These are phyloP conservation scores for Rickenella mellea DNA, from an alignment of 768 basidiomycete species.

Conservation along the genomic window DNA sequence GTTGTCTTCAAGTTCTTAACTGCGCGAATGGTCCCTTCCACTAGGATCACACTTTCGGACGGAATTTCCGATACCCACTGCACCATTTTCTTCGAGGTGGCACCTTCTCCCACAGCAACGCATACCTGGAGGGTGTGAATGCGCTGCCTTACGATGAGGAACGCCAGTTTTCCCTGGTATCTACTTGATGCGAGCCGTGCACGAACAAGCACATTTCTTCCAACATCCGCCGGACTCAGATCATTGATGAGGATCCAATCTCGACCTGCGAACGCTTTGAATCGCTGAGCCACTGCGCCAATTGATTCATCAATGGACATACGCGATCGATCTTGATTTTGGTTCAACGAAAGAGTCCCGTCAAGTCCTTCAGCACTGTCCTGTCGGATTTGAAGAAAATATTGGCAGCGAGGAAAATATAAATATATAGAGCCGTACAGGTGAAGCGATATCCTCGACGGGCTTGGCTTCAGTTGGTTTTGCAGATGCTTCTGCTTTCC, in stretches of 20 bases:
- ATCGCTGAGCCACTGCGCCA: too few species aligned
- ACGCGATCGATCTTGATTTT: slow-evolving; percentile 76
- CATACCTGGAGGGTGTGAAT: slow-evolving; percentile 12
- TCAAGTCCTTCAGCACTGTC: slow-evolving; percentile 76
- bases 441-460: background rate
- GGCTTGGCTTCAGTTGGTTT: slow-evolving; percentile 20
- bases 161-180: slow-evolving; percentile 16
- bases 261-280: slow-evolving; percentile 49
- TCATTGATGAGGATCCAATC: slow-evolving; percentile 53
- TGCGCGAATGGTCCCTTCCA: slow-evolving; percentile 22
- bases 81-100: slow-evolving; percentile 38
- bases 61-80: slow-evolving; percentile 30
- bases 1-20: slow-evolving; percentile 28
- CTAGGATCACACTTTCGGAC: slow-evolving; percentile 34
- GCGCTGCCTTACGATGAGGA: slow-evolving; percentile 12
- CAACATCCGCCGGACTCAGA: slow-evolving; percentile 66
- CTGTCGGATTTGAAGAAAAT: slow-evolving; percentile 24
- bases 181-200: slow-evolving; percentile 86
- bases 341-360: slow-evolving; percentile 81
- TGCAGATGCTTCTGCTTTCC: slow-evolving; percentile 64
- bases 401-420: slow-evolving; percentile 2
- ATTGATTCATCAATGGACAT: too few species aligned
- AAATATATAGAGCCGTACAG: background rate
- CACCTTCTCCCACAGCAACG: slow-evolving; percentile 7
- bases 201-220: slow-evolving; percentile 85